Base-by-base conservation (phyloP, 1,284 basidiomycete genomes). In the Ganoderma meredithae region DNA sequence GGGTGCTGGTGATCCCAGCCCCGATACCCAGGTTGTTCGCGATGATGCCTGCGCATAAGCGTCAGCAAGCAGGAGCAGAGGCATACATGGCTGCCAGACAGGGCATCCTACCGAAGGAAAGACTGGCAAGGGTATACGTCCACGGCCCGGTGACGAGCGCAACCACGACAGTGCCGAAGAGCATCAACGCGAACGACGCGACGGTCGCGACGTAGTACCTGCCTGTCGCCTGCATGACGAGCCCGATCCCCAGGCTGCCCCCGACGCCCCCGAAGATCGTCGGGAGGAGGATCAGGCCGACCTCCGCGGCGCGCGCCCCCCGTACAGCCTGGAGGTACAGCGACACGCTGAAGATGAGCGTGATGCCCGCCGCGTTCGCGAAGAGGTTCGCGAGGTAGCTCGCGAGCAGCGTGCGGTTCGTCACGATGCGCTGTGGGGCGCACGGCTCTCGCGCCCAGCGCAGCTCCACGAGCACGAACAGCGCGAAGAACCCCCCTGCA, bases 341-440 rank as follows among this genome's bases (percentile, higher is more conserved):
- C 8, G 88, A 81, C 1, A 86, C 72, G 62, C 88, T 83, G 79
- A 88, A 90, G n/a, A 88, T 67, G 70, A 84, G 77, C 47, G 80
- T 78, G 68, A 88, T 80, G 1, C 75, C 77, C 1, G 83, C 77
- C 1, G 82, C 86, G 22, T 86, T 79, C 3, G 82, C 81, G 73
- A 89, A 88, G 72, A 90, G 83, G 78, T 90, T 89, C 75, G 84
- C 83, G n/a, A 87, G 72, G 76, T 88, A 90, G 56, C 82, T 82
- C 27, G 86, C 85, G 39, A 89, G 77, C 19, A 90, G 81, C 7
- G 84, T 78, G 7, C 77, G 79, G 73, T 86, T 83, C 60, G 81
- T 76, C 58, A 89, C 81, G 72, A 90, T 87, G 27, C 84, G 79
- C 65, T 79, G 80, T 0, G 88, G 89, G 0, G 87, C 87, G 71